Base-by-base conservation (phyloP, 129 eudicot genomes). In the Centrapalus pauciflorus region DNA sequence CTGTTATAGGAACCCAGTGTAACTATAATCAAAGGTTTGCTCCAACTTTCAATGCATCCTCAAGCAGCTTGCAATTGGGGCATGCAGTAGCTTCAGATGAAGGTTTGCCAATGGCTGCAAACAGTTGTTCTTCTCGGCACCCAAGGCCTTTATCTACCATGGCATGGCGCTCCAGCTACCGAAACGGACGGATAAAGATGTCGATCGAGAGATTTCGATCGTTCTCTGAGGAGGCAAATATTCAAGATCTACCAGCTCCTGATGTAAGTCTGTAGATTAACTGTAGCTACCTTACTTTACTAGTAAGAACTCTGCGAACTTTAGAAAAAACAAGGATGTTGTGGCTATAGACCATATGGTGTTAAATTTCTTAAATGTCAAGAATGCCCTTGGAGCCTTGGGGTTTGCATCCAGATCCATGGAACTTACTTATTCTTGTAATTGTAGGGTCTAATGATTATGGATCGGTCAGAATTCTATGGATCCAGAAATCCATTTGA, bases 21-120 rank as follows among this genome's bases (percentile, higher is more conserved):
- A 63, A 80, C 49, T 77, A 75, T 54, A 14, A 27, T 57, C 89
- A 80, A 73, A 73, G 83, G 51, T 72, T 84, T 69, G 16, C 30
- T 55, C 82, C 84, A 49, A 55, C 61, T 24, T 41, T 63, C 27
- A 32, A 85, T 72, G 73, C 77, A 67, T 75, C 87, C 21, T 74
- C 85, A 32, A 78, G 81, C 61, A 75, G 63, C 75, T 43, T 80
- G 51, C 83, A 69, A 38, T 64, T 50, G 24, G 79, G 63, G 46
- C 56, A 72, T 20, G 29, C 83, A n/a, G n/a, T n/a, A n/a, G n/a
- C n/a, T n/a, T n/a, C n/a, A 34, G 79, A 83, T 80, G 89, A 87
- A 23, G 80, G 79, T 17, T 59, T 52, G 35, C 83, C 55, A 25
- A 43, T 77, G 50, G 70, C 13, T 11, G 61, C 55, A 1, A 83